Percentiles rank a stretch among this genome's conserved stretches.
These are phyloP conservation scores for Meredithiella fracta DNA, from an alignment of 2,329 filamentous ascomycete genomes.

Conservation along the genomic window DNA sequence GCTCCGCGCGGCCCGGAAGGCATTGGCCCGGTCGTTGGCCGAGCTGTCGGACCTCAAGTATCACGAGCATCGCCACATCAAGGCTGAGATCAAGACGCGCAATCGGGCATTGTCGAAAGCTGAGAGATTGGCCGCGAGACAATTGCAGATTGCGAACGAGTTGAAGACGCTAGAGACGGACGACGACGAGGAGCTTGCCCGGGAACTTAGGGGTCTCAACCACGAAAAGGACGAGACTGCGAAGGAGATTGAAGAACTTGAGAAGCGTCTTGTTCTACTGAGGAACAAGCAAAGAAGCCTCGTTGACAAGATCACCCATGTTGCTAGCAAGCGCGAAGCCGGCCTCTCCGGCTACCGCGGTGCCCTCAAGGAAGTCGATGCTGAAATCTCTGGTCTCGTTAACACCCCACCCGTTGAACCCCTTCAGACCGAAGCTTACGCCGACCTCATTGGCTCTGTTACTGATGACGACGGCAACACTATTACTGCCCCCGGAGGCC, in stretches of 20 bases:
- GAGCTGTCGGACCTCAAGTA: constrained; percentile 49
- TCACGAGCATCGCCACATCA: constrained; percentile 48
- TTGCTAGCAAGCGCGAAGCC: constrained; percentile 50
- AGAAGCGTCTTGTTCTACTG: constrained; percentile 45
- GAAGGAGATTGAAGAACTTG: constrained; percentile 48
- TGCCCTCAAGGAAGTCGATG: constrained; percentile 49
- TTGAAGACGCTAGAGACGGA: constrained; percentile 38
- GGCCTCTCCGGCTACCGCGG: constrained; percentile 56
- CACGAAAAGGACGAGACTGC: constrained; percentile 37
- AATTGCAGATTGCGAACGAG: constrained; percentile 33
- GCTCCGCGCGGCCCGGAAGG: constrained; percentile 45
- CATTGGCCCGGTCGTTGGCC: constrained; percentile 45
- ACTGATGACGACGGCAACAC: constrained; percentile 13
- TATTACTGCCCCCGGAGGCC: constrained; percentile 23
- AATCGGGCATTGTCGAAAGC: constrained; percentile 42
- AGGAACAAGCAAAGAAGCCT: constrained; percentile 44
- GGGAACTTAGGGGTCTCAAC: constrained; percentile 43
- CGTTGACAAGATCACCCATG: constrained; percentile 41
- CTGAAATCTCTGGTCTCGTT: constrained; percentile 43
- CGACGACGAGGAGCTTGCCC: constrained; percentile 39
- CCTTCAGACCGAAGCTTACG: constrained; percentile 31
- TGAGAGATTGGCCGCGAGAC: constrained; percentile 33
- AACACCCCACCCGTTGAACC: constrained; percentile 38
- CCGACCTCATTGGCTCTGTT: constrained; percentile 2
- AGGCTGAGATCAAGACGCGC: constrained; percentile 38